Conservation (phyloP, 2,329 filamentous ascomycete genomes). For the Cercospora citrullina region DNA sequence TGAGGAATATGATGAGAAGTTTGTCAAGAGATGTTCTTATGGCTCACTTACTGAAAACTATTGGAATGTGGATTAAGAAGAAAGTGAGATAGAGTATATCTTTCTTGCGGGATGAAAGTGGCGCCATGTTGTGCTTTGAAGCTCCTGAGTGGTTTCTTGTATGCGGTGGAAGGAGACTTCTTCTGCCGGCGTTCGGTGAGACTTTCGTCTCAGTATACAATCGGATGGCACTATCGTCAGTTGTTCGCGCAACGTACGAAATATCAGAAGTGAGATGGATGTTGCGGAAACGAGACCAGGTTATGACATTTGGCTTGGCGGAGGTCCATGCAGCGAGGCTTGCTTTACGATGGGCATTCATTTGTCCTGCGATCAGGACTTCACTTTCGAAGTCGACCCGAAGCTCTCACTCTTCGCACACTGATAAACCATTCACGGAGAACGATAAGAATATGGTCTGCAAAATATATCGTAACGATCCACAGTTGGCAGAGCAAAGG, state of each 20-base stretch:
- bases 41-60: constrained; percentile 57
- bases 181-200: too few relatives aligned
- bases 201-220: background rate
- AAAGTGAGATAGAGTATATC: constrained; percentile 58
- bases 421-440: background rate
- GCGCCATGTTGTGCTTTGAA: constrained; percentile 22
- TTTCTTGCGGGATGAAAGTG: constrained; percentile 41
- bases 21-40: background rate
- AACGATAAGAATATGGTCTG: background rate
- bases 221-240: background rate
- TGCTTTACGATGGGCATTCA: background rate
- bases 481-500: background rate
- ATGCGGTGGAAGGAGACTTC: background rate
- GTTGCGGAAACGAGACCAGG: background rate
- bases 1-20: background rate
- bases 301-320: background rate
- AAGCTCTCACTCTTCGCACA: background rate
- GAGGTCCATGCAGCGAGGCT: background rate
- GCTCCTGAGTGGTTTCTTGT: background rate
- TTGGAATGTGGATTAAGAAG: constrained; percentile 62
- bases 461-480: background rate
- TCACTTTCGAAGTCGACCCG: background rate
- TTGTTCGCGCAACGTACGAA: background rate
- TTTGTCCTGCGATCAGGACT: background rate
- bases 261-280: background rate